These are phyloP conservation scores for Fusarium tuaranense DNA, from an alignment of 2,329 filamentous ascomycete species.

Conservation along the genomic window DNA sequence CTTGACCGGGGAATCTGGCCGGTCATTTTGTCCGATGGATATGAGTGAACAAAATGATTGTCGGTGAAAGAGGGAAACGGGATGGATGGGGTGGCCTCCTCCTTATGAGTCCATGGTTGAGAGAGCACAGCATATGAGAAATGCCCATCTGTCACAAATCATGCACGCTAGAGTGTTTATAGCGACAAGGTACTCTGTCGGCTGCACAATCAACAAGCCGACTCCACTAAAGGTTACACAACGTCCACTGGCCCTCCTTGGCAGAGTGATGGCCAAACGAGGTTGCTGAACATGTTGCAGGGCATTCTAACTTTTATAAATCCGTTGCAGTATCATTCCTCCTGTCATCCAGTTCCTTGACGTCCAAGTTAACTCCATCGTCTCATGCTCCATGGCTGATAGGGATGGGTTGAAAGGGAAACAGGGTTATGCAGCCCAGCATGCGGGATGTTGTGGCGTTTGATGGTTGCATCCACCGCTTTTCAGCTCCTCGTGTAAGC, in stretches of 20 bases:
- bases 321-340: neutral
- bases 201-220: neutral
- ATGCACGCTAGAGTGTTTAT: neutral
- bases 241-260: neutral
- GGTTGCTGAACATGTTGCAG: neutral
- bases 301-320: neutral
- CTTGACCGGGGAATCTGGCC: neutral
- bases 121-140: neutral
- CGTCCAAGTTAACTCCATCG: neutral
- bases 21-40: neutral
- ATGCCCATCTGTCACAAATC: neutral
- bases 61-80: neutral
- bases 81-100: neutral
- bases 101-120: neutral
- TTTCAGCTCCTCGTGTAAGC: neutral
- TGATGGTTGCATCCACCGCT: neutral
- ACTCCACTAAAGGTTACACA: conserved; percentile 13
- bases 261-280: neutral
- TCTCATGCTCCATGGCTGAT: neutral
- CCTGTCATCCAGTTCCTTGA: neutral
- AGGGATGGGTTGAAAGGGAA: neutral
- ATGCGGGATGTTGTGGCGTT: neutral
- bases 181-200: neutral
- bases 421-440: neutral
- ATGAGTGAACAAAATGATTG: neutral